Conservation (phyloP, 1,284 basidiomycete species). For the Apiotrichum gracile region DNA sequence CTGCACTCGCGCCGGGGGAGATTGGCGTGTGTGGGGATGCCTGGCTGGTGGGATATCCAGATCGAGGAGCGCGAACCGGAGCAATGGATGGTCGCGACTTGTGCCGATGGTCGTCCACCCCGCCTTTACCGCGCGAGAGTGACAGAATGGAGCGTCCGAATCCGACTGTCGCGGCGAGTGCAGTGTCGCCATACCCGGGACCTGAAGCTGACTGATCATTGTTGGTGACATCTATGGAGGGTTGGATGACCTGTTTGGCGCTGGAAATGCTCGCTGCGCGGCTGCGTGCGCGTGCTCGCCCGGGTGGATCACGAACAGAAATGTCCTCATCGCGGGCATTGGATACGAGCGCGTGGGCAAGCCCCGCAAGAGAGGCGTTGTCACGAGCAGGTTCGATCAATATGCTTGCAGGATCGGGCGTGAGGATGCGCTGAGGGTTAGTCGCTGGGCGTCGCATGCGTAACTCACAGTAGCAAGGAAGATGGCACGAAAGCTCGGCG, state of each 20-base stretch:
- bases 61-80: too few species aligned
- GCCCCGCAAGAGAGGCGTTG: constrained; percentile 56
- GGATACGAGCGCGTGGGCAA: constrained; percentile 66
- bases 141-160: constrained; percentile 33
- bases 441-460: background rate
- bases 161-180: constrained; percentile 32
- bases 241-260: background rate
- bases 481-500: constrained; percentile 39
- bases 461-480: constrained; percentile 42
- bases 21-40: constrained; percentile 16
- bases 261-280: constrained; percentile 47
- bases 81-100: too few species aligned
- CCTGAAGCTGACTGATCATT: background rate
- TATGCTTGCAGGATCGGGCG: constrained; percentile 67
- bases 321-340: constrained; percentile 66
- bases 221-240: background rate
- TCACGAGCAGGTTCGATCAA: constrained; percentile 64
- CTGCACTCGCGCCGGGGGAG: constrained; percentile 12
- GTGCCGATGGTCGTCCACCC: constrained; percentile 38
- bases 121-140: constrained; percentile 24
- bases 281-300: constrained; percentile 19
- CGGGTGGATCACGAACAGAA: constrained; percentile 45
- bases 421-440: constrained; percentile 62
- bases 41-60: background rate
- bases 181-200: constrained; percentile 23